Evolutionary conservation across 495 filamentous ascomycete genomes (phyloP).

Genomic region (Barbatosphaeria neglecta): DNA sequence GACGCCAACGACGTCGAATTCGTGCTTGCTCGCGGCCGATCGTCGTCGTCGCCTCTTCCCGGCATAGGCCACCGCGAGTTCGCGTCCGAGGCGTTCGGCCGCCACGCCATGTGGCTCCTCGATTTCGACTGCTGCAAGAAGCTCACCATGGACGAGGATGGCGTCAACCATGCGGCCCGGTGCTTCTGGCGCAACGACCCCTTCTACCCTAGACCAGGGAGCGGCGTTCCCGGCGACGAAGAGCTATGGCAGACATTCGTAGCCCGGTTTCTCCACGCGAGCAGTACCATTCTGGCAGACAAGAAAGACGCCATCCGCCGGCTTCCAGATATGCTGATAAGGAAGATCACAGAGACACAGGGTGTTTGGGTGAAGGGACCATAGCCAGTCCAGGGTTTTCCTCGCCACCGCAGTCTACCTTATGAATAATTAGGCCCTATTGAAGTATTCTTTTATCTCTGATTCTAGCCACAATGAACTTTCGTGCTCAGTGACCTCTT

Average conservation of each 20-base stretch:
- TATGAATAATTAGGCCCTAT: too few species aligned
- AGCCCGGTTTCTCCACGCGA: slow-evolving; percentile 11
- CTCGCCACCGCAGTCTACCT: too few species aligned
- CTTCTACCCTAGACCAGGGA: slow-evolving; percentile 23
- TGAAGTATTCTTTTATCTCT: too few species aligned
- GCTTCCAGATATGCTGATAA: slow-evolving; percentile 8
- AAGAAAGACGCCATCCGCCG: slow-evolving; percentile 1
- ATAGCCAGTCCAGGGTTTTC: too few species aligned
- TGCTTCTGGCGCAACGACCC: slow-evolving; percentile 31
- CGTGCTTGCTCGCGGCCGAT: slow-evolving; percentile 24
- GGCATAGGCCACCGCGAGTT: slow-evolving; percentile 2
- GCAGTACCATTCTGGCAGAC: slow-evolving; percentile 4
- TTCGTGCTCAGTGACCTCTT: too few species aligned
- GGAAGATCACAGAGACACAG: neutral
- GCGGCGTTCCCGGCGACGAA: slow-evolving; percentile 9
- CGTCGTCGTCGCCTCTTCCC: neutral
- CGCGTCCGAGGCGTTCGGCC: slow-evolving; percentile 6
- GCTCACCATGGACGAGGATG: slow-evolving; percentile 20
- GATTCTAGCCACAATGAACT: too few species aligned
- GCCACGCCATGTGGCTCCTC: slow-evolving; percentile 28
- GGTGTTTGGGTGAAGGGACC: neutral
- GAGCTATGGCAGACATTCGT: slow-evolving; percentile 22
- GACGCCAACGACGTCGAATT: slow-evolving; percentile 43
- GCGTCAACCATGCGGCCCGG: slow-evolving; percentile 19
- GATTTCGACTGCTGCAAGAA: slow-evolving; percentile 32